Percentiles rank a stretch among this genome's conserved stretches.
phyloP scores from a whole-genome alignment of 2,329 filamentous ascomycete genomes.

The Eutypella sp. region DNA sequence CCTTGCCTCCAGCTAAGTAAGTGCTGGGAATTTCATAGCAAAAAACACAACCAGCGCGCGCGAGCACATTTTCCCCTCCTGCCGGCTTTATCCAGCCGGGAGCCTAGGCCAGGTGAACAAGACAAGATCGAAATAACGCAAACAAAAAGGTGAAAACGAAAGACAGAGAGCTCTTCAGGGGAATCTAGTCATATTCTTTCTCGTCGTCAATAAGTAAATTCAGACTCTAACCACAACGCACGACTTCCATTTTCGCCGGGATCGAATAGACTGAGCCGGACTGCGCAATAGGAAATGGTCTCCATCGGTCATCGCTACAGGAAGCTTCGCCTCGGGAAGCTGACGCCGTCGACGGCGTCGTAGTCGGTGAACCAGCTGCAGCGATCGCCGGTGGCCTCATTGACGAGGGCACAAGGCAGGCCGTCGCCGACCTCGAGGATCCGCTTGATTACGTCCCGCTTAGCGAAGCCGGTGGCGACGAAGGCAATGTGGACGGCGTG shows the following conservation, averaged over 20 bases:
- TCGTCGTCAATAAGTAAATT: background rate
- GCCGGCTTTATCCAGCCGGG: too few species aligned
- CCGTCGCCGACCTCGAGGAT: slow-evolving; percentile 83
- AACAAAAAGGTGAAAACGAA: too few species aligned
- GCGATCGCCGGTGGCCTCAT: slow-evolving; percentile 75
- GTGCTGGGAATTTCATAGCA: too few species aligned
- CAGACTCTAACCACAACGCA: too few species aligned
- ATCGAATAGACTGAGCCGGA: too few species aligned
- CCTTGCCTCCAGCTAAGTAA: too few species aligned
- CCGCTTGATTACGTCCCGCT: slow-evolving; percentile 86
- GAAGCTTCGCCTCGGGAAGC: slow-evolving; percentile 70
- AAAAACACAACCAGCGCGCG: too few species aligned
- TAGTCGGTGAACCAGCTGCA: slow-evolving; percentile 95
- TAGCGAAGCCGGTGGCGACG: slow-evolving; percentile 81
- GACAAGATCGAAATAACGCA: too few species aligned
- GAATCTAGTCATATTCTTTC: background rate
- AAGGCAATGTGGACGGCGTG: slow-evolving; percentile 86
- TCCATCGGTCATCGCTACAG: slow-evolving; percentile 32
- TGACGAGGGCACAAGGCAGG: slow-evolving; percentile 83
- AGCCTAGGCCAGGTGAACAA: too few species aligned
- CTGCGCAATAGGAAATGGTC: too few species aligned
- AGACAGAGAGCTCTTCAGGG: background rate
- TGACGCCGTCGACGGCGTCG: slow-evolving; percentile 78
- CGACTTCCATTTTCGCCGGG: too few species aligned
- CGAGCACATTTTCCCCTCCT: too few species aligned